Base-by-base conservation (phyloP, 768 basidiomycete species). In the Lactarius hatsudake region DNA sequence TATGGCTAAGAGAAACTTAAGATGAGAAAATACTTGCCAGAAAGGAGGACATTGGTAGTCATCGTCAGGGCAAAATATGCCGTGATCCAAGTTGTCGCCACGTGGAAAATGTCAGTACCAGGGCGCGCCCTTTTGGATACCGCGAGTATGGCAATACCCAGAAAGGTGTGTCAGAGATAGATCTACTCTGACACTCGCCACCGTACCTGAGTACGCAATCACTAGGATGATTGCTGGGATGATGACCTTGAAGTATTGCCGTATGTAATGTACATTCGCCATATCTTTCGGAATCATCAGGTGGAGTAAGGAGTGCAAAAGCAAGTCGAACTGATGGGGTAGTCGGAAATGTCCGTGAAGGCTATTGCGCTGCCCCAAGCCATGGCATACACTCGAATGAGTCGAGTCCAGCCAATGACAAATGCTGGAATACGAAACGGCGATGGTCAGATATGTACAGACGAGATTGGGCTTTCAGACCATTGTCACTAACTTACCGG, bases 261-360 rank as follows among this genome's bases (percentile, higher is more conserved):
- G 32, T 57, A 66, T 34, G 62, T 26, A 43, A 62, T 20, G 53
- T 62, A 66, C 53, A 57, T 13, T 17, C 60, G 65, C 60, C 60
- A 66, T 26, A 66, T 51, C 65, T 66, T 61, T 20, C 8, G 48
- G 28, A 23, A 56, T 66, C 30, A 30, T 57, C 17, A 20, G 12
- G 55, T 36, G 30, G 20, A n/a, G 18, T 17, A 32, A 34, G 32
- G 34, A 57, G 32, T 10, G 55, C 13, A 53, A 38, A 66, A 42
- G 61, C 61, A 66, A 59, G 5, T 3, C 43, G 45, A 0, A 18
- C 36, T 66, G 5, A 57, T 0, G 15, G 53, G 7, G n/a, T 62
- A 12, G 30, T 32, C 26, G 5, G 65, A 28, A 23, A 62, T 23
- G 30, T 62, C 61, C 17, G 30, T 28, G 30, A 62, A 66, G 20